phyloP scores from a whole-genome alignment of 208 protist genomes.

The Leishmania arabica region DNA sequence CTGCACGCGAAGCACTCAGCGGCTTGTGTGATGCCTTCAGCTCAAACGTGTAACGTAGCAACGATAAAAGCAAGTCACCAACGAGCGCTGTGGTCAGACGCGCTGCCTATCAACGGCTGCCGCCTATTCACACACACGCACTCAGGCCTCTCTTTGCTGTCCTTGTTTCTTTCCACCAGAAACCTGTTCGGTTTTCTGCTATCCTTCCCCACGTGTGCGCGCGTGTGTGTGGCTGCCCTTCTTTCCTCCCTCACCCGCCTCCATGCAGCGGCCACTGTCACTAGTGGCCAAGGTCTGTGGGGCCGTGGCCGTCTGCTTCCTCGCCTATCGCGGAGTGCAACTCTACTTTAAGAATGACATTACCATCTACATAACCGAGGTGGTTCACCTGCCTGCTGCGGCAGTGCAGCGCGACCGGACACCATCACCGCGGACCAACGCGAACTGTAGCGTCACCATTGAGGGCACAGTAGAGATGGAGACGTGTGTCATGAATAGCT shows the following conservation, averaged over 20 bases:
- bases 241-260: not conserved
- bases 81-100: not conserved
- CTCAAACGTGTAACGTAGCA: not conserved
- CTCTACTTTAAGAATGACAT: constrained; percentile 75
- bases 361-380: constrained; percentile 73
- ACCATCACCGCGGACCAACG: not conserved
- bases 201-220: not conserved
- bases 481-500: constrained; percentile 78
- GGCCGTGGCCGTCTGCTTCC: constrained; percentile 27
- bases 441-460: constrained; percentile 9
- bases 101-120: not conserved
- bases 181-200: no score
- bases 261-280: constrained; percentile 23
- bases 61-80: not conserved
- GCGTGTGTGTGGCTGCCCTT: not conserved
- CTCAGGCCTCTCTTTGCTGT: no score
- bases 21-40: not conserved
- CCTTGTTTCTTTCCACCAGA: no score
- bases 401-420: constrained; percentile 8
- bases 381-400: constrained; percentile 63
- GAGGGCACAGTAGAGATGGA: constrained; percentile 72
- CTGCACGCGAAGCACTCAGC: not conserved
- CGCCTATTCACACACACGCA: not conserved
- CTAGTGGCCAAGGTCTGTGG: constrained; percentile 23
- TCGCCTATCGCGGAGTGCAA: constrained; percentile 49